Evolutionary conservation across 768 basidiomycete genomes (phyloP), one percentile per base, ranked within the genome.

Genomic region (Termitomyces sp.): DNA sequence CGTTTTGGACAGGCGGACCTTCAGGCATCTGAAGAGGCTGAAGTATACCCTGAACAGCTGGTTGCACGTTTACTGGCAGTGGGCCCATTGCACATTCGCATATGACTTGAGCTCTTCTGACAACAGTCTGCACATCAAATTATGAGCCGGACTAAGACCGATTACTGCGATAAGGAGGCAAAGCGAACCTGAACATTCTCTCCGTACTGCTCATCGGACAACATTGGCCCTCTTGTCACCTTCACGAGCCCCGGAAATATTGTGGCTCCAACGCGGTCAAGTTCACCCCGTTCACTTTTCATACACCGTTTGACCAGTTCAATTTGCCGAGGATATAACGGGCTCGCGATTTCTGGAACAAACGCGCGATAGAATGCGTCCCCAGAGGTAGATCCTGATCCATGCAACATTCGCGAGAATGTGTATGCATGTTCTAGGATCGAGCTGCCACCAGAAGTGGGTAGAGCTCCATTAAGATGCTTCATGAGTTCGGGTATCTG

Each of bases 171-270:
- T 47, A n/a, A 64, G 27, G 44, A 4, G n/a, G 53, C 42, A 16
- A 45, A 59, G 61, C 57, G 58, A 54, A 79, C 79, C 71, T 89
- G 89, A 45, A 80, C 66, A 55, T 76, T 82, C 30, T 85, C 82
- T 36, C 76, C 71, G 54, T 58, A 47, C 54, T 69, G 65, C 10
- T 79, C 76, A 39, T 74, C 72, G 1, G 73, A 69, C 13, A 69
- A 66, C 8, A 66, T 50, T 0, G 73, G 62, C 0, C 73, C 78
- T 59, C 76, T 77, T 1, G 83, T 82, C 14, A 93, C 86, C 72
- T 94, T 95, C 53, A 93, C 93, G 30, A 94, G 77, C 2, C 93
- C 93, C 2, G 92, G 92, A 69, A 95, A 95, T 61, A 94, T 84
- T 0, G 91, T 91, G 4, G 90, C 85, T 12, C 93, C 93, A 4